Percentiles rank a stretch among this genome's conserved stretches.
Evolutionary conservation across 2,329 filamentous ascomycete species (phyloP).

Genomic region (Aspergillus sp.): DNA sequence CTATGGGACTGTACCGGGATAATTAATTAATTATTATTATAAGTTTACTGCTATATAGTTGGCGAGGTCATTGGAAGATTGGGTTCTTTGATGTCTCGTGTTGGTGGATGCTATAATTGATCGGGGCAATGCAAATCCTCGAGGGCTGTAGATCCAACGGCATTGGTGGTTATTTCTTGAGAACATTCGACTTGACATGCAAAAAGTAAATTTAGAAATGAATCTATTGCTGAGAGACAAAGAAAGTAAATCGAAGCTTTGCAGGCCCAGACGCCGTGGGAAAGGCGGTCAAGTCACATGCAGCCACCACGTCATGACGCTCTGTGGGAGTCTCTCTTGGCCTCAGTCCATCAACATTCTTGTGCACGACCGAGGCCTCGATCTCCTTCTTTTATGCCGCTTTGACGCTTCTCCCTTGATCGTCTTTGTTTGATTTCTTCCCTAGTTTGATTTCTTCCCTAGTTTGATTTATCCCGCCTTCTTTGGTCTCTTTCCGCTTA

Average conservation of each 20-base stretch:
- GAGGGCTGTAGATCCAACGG: background rate
- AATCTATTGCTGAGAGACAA: background rate
- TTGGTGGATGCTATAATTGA: too few relatives aligned
- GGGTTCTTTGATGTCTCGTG: too few relatives aligned
- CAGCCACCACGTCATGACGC: constrained; percentile 16
- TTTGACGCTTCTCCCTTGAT: background rate
- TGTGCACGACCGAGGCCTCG: constrained; percentile 4
- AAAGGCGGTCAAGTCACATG: constrained; percentile 6
- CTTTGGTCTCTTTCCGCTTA: background rate
- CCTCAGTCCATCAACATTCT: background rate
- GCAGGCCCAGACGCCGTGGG: background rate
- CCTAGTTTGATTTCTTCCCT: background rate
- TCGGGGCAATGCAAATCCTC: too few relatives aligned
- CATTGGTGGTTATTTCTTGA: background rate
- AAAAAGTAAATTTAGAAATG: background rate
- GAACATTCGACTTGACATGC: background rate
- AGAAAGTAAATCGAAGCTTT: background rate
- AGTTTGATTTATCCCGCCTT: background rate
- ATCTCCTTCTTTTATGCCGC: background rate
- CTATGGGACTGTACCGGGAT: background rate
- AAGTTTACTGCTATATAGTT: background rate
- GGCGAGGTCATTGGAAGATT: background rate
- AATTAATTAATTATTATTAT: background rate
- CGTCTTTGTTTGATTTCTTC: background rate
- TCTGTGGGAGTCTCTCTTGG: background rate